A percentile compares a stretch with the other conserved stretches of the same genome.
These are phyloP conservation scores for Peterozyma toletana DNA, from an alignment of 805 yeast species.

Conservation along the genomic window DNA sequence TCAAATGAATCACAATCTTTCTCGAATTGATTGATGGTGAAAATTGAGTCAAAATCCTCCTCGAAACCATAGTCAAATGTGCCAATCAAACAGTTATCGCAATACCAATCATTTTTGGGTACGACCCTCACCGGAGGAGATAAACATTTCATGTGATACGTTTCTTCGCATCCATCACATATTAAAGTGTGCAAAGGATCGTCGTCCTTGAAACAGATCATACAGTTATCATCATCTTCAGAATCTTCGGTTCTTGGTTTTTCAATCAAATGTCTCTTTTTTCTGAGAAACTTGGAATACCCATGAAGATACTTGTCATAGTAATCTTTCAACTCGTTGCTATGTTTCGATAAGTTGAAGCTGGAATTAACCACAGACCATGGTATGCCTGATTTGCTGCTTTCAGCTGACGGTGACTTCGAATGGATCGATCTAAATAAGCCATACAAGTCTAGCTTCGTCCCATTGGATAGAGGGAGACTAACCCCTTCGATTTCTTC, in stretches of 20 bases:
- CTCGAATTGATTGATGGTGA: constrained; percentile 44
- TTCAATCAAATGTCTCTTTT: constrained; percentile 10
- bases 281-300: constrained; percentile 25
- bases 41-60: constrained; percentile 47
- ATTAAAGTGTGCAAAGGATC: constrained; percentile 40
- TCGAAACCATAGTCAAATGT: constrained; percentile 87
- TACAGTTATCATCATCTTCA: constrained; percentile 5
- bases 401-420: background rate
- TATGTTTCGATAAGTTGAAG: constrained; percentile 1
- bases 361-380: constrained; percentile 3
- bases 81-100: constrained; percentile 79
- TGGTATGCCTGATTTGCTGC: background rate
- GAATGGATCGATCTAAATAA: constrained; percentile 19
- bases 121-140: constrained; percentile 42
- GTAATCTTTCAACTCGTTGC: constrained; percentile 11
- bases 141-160: constrained; percentile 66
- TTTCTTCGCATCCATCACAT: constrained; percentile 71
- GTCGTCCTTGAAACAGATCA: constrained; percentile 37
- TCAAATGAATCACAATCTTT: constrained; percentile 45
- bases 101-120: constrained; percentile 68
- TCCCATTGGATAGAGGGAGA: constrained; percentile 4
- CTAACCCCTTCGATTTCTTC: constrained; percentile 10
- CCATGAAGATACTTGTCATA: constrained; percentile 19
- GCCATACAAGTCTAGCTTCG: constrained; percentile 25
- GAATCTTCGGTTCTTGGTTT: constrained; percentile 8